Percentiles rank a stretch among this genome's conserved stretches.
Conservation (phyloP, 495 filamentous ascomycete genomes). For the Aspergillus biplanus region DNA sequence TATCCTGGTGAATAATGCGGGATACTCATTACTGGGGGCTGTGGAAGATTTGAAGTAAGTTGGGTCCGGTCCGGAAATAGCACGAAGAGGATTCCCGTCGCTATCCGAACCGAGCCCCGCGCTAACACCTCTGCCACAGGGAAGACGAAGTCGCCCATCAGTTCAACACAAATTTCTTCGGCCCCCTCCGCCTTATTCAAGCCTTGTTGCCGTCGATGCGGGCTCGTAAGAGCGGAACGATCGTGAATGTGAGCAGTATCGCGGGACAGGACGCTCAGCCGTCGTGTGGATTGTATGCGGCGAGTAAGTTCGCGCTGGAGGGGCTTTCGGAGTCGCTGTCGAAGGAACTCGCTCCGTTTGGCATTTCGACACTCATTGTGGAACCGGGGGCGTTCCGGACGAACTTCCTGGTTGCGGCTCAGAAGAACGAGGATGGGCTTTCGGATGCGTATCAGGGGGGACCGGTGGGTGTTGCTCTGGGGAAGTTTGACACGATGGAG, state of each 20-base stretch:
- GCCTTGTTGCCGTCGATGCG: constrained; percentile 54
- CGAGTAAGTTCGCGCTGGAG: constrained; percentile 58
- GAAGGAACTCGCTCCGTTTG: constrained; percentile 6
- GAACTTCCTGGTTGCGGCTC: constrained; percentile 18
- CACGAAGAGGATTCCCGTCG: neutral
- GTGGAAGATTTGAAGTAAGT: constrained; percentile 12
- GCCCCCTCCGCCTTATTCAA: constrained; percentile 49
- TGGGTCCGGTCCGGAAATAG: neutral
- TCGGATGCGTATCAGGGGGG: constrained; percentile 18
- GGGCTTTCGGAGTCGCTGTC: constrained; percentile 25
- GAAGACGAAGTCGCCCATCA: constrained; percentile 28
- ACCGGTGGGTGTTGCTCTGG: constrained; percentile 14
- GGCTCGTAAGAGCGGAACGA: constrained; percentile 37
- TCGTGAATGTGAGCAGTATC: constrained; percentile 55
- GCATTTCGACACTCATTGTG: constrained; percentile 7
- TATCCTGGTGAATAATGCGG: constrained; percentile 10
- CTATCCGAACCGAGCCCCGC: too few relatives aligned
- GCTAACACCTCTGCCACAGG: constrained; percentile 7
- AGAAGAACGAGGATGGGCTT: constrained; percentile 12
- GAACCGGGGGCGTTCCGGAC: constrained; percentile 17
- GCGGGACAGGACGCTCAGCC: constrained; percentile 43
- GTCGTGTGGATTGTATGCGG: constrained; percentile 50
- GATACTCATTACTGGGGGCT: constrained; percentile 12
- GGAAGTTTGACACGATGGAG: constrained; percentile 7
- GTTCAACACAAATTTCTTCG: constrained; percentile 51